Percentiles rank a stretch among this genome's conserved stretches.
Conservation (phyloP, 768 basidiomycete genomes). For the Pleurotus tuber-regium region DNA sequence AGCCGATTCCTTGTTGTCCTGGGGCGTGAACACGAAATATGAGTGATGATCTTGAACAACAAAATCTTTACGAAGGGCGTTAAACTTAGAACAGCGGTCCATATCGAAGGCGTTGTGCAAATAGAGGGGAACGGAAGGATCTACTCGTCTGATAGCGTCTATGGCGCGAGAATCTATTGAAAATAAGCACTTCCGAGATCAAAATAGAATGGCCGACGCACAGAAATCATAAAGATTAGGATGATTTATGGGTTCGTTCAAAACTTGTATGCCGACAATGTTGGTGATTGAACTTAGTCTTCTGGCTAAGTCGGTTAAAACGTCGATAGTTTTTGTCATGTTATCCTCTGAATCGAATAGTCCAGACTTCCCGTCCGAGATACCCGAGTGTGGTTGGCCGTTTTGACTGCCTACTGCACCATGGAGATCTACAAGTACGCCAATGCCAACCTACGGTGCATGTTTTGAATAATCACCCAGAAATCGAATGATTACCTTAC, state of each 20-base stretch:
- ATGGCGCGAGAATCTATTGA: conserved; percentile 52
- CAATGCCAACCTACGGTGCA: conserved; percentile 43
- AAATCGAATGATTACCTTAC: not conserved
- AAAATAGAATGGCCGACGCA: conserved; percentile 31
- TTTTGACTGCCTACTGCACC: conserved; percentile 80
- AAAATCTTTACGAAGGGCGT: conserved; percentile 53
- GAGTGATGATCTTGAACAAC: conserved; percentile 75
- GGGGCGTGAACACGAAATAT: conserved; percentile 63
- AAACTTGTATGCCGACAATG: conserved; percentile 58
- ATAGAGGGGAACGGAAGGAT: conserved; percentile 54
- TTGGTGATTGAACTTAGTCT: conserved; percentile 44
- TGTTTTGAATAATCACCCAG: too few species aligned
- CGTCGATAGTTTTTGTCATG: conserved; percentile 49
- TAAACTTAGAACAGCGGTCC: conserved; percentile 44
- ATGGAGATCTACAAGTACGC: conserved; percentile 70
- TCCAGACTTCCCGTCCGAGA: conserved; percentile 47
- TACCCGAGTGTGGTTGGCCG: conserved; percentile 66
- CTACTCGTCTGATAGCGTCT: conserved; percentile 38
- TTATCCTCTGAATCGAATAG: conserved; percentile 46
- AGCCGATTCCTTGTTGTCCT: conserved; percentile 48
- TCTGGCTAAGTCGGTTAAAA: conserved; percentile 43
- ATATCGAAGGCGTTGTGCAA: conserved; percentile 69
- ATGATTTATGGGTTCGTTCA: conserved; percentile 58
- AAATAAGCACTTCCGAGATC: conserved; percentile 9
- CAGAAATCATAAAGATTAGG: conserved; percentile 43